Conservation (phyloP, 2,329 filamentous ascomycete genomes). For the Phialophora verrucosa region DNA sequence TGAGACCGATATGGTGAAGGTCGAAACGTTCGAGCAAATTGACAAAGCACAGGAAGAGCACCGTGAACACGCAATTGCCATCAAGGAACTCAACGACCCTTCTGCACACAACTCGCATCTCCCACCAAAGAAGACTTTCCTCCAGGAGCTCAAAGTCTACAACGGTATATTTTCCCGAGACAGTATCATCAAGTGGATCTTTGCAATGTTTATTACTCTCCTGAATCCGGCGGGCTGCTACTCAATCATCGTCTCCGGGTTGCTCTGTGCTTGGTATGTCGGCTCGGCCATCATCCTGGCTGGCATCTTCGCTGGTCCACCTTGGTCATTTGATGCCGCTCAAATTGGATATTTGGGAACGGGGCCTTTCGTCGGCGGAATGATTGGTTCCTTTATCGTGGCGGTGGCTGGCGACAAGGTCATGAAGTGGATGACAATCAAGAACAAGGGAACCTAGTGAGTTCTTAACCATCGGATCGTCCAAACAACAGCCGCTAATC, state of each 20-base stretch:
- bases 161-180: conserved; percentile 34
- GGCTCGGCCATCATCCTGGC: conserved; percentile 41
- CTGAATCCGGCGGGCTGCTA: conserved; percentile 42
- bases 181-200: conserved; percentile 39
- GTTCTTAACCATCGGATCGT: conserved; percentile 13
- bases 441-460: conserved; percentile 49
- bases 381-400: conserved; percentile 48
- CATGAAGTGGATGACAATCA: conserved; percentile 48
- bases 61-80: conserved; percentile 18
- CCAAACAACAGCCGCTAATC: background rate
- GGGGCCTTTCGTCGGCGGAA: conserved; percentile 31
- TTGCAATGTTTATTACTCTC: conserved; percentile 43
- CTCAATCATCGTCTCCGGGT: conserved; percentile 32
- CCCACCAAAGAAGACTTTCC: conserved; percentile 33
- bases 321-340: conserved; percentile 42
- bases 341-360: conserved; percentile 40
- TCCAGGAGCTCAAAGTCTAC: conserved; percentile 36
- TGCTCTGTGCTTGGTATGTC: conserved; percentile 40
- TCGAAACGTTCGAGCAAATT: conserved; percentile 20
- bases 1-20: conserved; percentile 34
- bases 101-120: background rate
- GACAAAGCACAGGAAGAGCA: conserved; percentile 17
- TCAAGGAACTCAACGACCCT: conserved; percentile 17
- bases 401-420: conserved; percentile 43
- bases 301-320: conserved; percentile 43